Base-by-base conservation (phyloP, 1,139 yeast species). In the Blastobotrys elegans region DNA sequence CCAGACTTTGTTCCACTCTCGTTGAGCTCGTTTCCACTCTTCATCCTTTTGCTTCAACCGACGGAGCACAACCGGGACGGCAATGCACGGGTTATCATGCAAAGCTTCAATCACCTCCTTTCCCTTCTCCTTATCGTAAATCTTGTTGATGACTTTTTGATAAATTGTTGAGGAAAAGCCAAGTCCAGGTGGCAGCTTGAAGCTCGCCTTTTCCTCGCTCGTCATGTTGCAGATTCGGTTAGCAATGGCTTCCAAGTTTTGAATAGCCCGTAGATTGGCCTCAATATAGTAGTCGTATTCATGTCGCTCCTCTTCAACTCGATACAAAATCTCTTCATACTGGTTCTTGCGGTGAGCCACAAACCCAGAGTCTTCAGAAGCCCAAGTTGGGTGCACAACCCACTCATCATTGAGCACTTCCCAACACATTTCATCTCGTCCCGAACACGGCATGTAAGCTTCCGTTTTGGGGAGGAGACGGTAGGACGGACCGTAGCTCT, bases 331-430 rank as follows among this genome's bases (percentile, higher is more conserved):
- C 67, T 92, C 98, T 68, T 92, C 98, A 64, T 90, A 92, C 68
- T 92, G 98, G 63, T 94, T 92, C 67, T 94, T 92, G 58, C 97
- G 81, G 66, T 94, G 98, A 16, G 98, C 96, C 63, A 92, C 90
- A 62, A 90, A 92, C 0, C 98, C 98, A 21, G 96, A 87, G 65
- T 94, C 98, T 67, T 92, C 98, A 1, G 97, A 90, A 1, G 97
- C 98, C 98, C 98, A 94, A 5, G 96, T 95, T 33, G 99, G 99
- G 67, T 90, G 97, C 2, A 97, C 97, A 22, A 92, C 97, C 97
- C 97, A 94, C 68, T 92, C 97, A 65, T 92, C 98, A 66, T 92
- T 92, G 58, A 94, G 75, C 22, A 92, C 96, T 64, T 92, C 97
- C 97, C 97, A 90, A 65, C 98, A 94, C 94, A 94, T 87, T 62